Evolutionary conservation across 1,139 yeast genomes (phyloP).

Genomic region (Wickerhamomyces sp.): DNA sequence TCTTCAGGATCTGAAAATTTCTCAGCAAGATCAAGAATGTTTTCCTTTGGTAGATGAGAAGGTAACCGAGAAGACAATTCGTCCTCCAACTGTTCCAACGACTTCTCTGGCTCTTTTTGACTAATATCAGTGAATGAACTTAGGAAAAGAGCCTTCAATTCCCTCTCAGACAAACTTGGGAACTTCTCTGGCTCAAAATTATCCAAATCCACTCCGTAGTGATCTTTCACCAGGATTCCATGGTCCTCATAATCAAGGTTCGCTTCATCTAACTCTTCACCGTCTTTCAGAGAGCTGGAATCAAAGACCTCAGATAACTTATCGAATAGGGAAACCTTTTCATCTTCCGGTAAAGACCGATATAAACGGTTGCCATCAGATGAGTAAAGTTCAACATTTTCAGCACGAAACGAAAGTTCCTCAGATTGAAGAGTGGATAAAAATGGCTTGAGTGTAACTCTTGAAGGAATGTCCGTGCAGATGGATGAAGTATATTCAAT

Average conservation of each 20-base stretch:
- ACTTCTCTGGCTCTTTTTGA: no score
- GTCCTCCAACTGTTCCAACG: not conserved
- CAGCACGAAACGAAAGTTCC: not conserved
- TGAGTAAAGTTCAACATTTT: constrained; percentile 10
- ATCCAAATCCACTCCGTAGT: no score
- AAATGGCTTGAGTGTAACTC: constrained; percentile 14
- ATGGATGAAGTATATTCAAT: constrained; percentile 7
- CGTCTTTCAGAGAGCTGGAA: constrained; percentile 2
- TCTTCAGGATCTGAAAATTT: no score
- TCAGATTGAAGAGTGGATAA: constrained; percentile 2
- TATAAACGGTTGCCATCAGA: constrained; percentile 15
- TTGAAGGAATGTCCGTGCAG: constrained; percentile 13
- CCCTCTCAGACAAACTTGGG: no score
- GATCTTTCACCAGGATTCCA: not conserved
- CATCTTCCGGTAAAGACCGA: constrained; percentile 16
- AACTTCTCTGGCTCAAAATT: no score
- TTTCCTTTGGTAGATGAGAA: no score
- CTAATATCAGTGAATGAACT: no score
- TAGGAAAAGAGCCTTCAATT: no score
- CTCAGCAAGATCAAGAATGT: no score
- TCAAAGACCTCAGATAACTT: constrained; percentile 12
- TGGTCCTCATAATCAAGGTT: not conserved
- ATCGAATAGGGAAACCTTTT: constrained; percentile 13
- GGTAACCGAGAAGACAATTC: no score
- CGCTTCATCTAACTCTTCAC: not conserved